Evolutionary conservation across 495 filamentous ascomycete species (phyloP), one percentile per base, ranked within the genome.

Genomic region (Neurospora terricola): DNA sequence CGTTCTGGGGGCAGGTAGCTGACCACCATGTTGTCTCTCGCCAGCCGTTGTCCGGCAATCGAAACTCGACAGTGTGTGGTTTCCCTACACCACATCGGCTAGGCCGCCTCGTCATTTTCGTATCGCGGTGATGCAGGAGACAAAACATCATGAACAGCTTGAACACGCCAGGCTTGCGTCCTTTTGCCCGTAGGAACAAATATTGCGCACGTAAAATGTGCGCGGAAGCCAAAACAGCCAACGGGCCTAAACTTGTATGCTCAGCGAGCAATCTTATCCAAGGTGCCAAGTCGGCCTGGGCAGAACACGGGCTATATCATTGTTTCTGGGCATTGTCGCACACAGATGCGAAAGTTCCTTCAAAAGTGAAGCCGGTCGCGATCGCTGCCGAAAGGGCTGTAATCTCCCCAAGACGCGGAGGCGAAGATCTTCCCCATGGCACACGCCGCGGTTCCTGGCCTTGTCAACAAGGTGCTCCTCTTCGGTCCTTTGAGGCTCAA

Each of bases 241-340:
- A 66, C 12, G 21, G 23, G 54, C 27, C 54, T 36, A 66, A 27
- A 66, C 66, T 12, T 54, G 69, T 66, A 42, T 72, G 70, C 59
- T 78, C 78, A 62, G 73, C 74, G 76, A 75, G 68, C 73, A 79
- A 77, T 78, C 74, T 81, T 73, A 75, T 76, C 73, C 79, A 78
- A 80, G 76, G 78, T 78, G 79, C 79, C 78, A 80, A 81, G 79
- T 39, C 16, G 69, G 40, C 27, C 69, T 79, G 70, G 75, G 27
- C 73, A 36, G 72, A 66, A 71, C 72, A 73, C 69, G 36, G 38
- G 71, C 45, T 69, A 76, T 77, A 77, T 75, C 68, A 70, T 75
- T 77, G 74, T 72, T 40, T 77, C 78, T 80, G 75, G 77, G 78
- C 78, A 70, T 73, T 76, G 77, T 76, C 73, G 74, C 74, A 75